Conservation (phyloP, 176 grass and related monocot species). For the Phyllostachys edulis region DNA sequence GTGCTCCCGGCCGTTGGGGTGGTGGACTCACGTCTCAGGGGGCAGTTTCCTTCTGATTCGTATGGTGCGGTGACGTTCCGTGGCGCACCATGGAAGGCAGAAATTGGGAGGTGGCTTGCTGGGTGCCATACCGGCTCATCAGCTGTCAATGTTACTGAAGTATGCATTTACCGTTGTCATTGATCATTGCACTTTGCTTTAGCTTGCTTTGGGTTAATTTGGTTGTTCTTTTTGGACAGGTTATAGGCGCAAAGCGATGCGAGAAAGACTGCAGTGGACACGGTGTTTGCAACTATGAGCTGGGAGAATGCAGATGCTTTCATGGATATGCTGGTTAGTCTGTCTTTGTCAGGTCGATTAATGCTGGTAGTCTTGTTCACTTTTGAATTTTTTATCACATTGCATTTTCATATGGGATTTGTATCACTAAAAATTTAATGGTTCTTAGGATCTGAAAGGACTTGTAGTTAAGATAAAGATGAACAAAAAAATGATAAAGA, state of each 20-base stretch:
- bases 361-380: neutral
- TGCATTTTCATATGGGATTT: neutral
- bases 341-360: neutral
- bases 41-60: constrained; percentile 49
- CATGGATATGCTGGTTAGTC: constrained; percentile 90
- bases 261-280: constrained; percentile 58
- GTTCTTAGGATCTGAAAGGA: neutral
- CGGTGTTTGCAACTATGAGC: constrained; percentile 76
- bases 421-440: neutral
- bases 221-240: constrained; percentile 38
- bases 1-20: neutral
- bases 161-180: constrained; percentile 17
- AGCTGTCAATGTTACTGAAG: constrained; percentile 57
- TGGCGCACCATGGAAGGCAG: constrained; percentile 65
- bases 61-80: constrained; percentile 50
- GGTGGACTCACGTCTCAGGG: constrained; percentile 40
- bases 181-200: neutral
- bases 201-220: constrained; percentile 13
- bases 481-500: neutral
- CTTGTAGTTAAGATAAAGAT: neutral
- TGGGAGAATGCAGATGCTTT: constrained; percentile 94
- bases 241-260: constrained; percentile 51
- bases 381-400: neutral
- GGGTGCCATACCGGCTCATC: constrained; percentile 48
- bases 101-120: constrained; percentile 76